phyloP scores from a whole-genome alignment of 2,329 filamentous ascomycete species.

The Cyphellophora attinorum region DNA sequence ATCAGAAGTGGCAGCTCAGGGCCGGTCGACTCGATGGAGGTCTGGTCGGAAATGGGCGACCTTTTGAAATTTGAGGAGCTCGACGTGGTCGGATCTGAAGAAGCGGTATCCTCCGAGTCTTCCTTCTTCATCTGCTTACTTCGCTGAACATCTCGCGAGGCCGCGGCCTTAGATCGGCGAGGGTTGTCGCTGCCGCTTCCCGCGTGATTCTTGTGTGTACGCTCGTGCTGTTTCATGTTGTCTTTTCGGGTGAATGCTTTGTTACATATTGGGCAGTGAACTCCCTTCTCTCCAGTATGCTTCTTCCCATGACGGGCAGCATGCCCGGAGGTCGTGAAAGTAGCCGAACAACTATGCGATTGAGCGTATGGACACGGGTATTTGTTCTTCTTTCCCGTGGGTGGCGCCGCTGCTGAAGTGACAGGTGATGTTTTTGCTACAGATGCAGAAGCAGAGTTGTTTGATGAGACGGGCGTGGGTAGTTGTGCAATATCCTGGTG shows the following conservation, averaged over 20 bases:
- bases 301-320: slow-evolving; percentile 60
- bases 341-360: slow-evolving; percentile 49
- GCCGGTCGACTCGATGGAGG: slow-evolving; percentile 13
- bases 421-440: slow-evolving; percentile 8
- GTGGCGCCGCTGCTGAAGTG: slow-evolving; percentile 3
- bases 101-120: slow-evolving; percentile 4
- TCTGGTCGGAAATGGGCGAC: slow-evolving; percentile 17
- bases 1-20: slow-evolving; percentile 13
- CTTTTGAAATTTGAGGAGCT: slow-evolving; percentile 14
- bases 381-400: slow-evolving; percentile 45
- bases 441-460: slow-evolving; percentile 5
- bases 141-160: slow-evolving; percentile 18
- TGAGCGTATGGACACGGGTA: slow-evolving; percentile 56
- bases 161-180: slow-evolving; percentile 17
- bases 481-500: slow-evolving; percentile 8
- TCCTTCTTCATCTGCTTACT: slow-evolving; percentile 9
- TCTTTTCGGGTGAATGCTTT: slow-evolving; percentile 61
- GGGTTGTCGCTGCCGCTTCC: slow-evolving; percentile 12
- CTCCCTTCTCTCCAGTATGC: slow-evolving; percentile 59
- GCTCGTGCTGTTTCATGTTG: slow-evolving; percentile 61
- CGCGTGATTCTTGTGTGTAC: slow-evolving; percentile 42
- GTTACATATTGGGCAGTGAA: slow-evolving; percentile 58
- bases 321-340: slow-evolving; percentile 58
- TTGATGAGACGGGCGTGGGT: slow-evolving; percentile 7
- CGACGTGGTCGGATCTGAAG: slow-evolving; percentile 10